Percentiles rank a stretch among this genome's conserved stretches.
Evolutionary conservation across 176 grass and related monocot species (phyloP).

Genomic region (Guadua angustifolia): DNA sequence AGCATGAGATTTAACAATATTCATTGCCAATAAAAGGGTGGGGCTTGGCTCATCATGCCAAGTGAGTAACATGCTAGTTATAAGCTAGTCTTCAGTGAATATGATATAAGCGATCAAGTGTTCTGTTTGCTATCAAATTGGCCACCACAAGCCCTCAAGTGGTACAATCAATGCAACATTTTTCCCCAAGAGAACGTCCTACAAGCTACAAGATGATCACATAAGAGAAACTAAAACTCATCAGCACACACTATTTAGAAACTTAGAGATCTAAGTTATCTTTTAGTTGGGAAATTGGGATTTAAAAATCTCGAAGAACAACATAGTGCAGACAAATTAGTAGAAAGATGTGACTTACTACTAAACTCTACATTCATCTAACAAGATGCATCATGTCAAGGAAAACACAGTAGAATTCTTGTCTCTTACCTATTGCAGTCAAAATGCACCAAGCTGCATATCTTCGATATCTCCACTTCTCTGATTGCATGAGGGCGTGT

Average conservation of each 20-base stretch:
- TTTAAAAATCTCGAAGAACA: slow-evolving; percentile 5
- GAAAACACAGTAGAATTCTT: slow-evolving; percentile 8
- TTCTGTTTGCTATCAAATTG: slow-evolving; percentile 4
- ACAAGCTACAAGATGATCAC: slow-evolving; percentile 24
- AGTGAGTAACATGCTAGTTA: neutral
- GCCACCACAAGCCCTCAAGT: neutral
- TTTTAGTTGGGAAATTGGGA: neutral
- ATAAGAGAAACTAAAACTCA: slow-evolving; percentile 15
- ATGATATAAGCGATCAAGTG: neutral
- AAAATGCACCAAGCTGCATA: slow-evolving; percentile 97
- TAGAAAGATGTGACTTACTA: neutral
- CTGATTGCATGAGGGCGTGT: slow-evolving; percentile 97
- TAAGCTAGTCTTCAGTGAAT: slow-evolving; percentile 24
- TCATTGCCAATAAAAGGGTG: neutral
- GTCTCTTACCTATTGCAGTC: slow-evolving; percentile 91
- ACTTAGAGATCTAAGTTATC: neutral
- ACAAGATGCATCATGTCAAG: neutral
- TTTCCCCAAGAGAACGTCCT: neutral
- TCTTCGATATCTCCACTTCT: slow-evolving; percentile 99
- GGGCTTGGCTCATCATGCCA: neutral
- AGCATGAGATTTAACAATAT: neutral
- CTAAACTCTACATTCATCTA: slow-evolving; percentile 13
- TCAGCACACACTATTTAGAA: neutral
- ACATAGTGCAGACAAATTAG: neutral
- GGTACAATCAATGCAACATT: neutral